These are phyloP conservation scores for Elsinoe fawcettii DNA, from an alignment of 2,329 filamentous ascomycete genomes.

Conservation along the genomic window DNA sequence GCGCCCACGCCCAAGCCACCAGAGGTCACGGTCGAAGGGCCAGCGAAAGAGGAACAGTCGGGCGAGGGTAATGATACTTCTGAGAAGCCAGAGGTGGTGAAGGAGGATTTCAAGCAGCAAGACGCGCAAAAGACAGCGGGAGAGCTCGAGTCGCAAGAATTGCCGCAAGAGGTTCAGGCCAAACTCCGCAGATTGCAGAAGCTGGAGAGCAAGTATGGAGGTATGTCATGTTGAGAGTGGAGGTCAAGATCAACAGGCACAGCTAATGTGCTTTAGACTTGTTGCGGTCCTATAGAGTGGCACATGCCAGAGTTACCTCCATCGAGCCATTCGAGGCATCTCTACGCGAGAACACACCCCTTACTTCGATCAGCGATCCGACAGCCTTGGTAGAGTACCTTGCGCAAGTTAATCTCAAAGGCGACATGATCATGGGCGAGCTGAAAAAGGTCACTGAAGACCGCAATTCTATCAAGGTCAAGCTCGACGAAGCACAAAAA, in stretches of 20 bases:
- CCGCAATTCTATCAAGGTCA: conserved; percentile 71
- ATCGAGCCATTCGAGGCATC: conserved; percentile 92
- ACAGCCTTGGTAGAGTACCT: conserved; percentile 81
- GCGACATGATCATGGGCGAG: conserved; percentile 90
- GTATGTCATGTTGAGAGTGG: conserved; percentile 37
- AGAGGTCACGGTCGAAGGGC: conserved; percentile 31
- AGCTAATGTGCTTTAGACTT: conserved; percentile 55
- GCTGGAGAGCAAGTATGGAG: conserved; percentile 77
- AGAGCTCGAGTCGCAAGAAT: conserved; percentile 38
- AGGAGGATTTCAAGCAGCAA: conserved; percentile 25
- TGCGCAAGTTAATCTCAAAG: conserved; percentile 74
- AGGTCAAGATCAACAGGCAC: background rate
- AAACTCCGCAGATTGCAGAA: conserved; percentile 84
- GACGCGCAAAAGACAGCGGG: conserved; percentile 28
- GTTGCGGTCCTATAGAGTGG: conserved; percentile 82
- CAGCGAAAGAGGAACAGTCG: conserved; percentile 15
- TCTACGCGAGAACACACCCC: conserved; percentile 82
- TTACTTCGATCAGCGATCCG: conserved; percentile 81
- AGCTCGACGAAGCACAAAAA: conserved; percentile 59
- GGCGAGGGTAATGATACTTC: conserved; percentile 24
- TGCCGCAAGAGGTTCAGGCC: conserved; percentile 65
- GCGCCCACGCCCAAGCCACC: conserved; percentile 49
- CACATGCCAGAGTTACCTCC: conserved; percentile 74
- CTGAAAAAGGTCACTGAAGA: conserved; percentile 74
- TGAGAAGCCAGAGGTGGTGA: conserved; percentile 24